Percentiles rank a stretch among this genome's conserved stretches.
These are phyloP conservation scores for Aureobasidium subglaciale DNA, from an alignment of 2,329 filamentous ascomycete genomes.

Conservation along the genomic window DNA sequence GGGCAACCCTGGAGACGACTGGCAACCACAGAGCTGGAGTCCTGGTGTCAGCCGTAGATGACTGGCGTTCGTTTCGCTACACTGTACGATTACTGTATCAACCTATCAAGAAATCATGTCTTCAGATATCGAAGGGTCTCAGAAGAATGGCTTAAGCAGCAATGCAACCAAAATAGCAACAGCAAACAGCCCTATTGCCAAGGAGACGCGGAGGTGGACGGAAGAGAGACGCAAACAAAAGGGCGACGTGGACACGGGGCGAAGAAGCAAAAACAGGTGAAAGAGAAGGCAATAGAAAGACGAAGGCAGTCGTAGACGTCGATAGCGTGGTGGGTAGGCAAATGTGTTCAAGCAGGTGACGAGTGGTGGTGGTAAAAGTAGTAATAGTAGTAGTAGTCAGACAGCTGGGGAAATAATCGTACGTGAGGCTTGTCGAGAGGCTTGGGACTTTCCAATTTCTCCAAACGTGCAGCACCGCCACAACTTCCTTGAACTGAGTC, in stretches of 20 bases:
- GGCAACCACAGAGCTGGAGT: slow-evolving; percentile 42
- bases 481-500: neutral
- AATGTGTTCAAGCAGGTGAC: neutral
- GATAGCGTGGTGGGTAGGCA: neutral
- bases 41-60: slow-evolving; percentile 33
- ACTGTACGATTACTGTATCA: slow-evolving; percentile 6
- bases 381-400: neutral
- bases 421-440: neutral
- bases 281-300: neutral
- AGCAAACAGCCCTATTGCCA: slow-evolving; percentile 5
- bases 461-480: slow-evolving; percentile 5
- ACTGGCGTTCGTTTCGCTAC: neutral
- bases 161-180: slow-evolving; percentile 1
- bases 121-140: neutral
- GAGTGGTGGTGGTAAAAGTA: neutral
- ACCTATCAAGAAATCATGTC: neutral
- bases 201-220: slow-evolving; percentile 4
- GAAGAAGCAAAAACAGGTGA: neutral
- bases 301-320: neutral
- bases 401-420: neutral
- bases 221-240: neutral
- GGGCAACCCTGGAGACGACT: slow-evolving; percentile 37
- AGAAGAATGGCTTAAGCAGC: slow-evolving; percentile 1
- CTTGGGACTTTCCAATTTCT: neutral
- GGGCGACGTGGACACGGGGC: neutral